Conservation (phyloP, 75 land plant genomes). For the Pinus tabuliformis region DNA sequence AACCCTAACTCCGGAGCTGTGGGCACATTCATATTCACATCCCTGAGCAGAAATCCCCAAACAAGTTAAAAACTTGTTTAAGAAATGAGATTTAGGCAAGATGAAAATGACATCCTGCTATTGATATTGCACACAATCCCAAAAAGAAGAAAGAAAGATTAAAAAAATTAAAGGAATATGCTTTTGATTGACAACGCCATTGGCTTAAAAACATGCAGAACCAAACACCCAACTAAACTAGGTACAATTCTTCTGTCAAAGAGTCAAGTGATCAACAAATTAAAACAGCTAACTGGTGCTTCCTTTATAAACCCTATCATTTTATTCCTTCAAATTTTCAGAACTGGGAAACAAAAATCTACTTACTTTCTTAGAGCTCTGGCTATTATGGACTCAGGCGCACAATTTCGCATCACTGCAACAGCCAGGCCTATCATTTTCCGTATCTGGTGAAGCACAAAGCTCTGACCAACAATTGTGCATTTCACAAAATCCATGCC, state of each 20-base stretch:
- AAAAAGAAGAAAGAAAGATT: neutral
- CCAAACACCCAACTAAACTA: too few relatives aligned
- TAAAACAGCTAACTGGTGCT: neutral
- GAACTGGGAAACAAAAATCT: neutral
- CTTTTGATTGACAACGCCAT: too few relatives aligned
- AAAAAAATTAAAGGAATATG: neutral
- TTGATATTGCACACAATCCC: neutral
- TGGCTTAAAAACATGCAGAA: too few relatives aligned
- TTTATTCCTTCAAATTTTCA: neutral
- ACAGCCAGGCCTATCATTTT: slow-evolving; percentile 96
- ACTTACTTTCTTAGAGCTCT: slow-evolving; percentile 70
- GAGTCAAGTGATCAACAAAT: too few relatives aligned
- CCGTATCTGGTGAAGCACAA: slow-evolving; percentile 97
- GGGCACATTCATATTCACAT: slow-evolving; percentile 72
- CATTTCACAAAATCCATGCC: slow-evolving; percentile 88
- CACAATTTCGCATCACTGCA: slow-evolving; percentile 85
- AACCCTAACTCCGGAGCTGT: slow-evolving; percentile 94
- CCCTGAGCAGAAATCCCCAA: slow-evolving; percentile 39
- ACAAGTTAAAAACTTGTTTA: neutral
- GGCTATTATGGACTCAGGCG: slow-evolving; percentile 73
- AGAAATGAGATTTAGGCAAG: neutral
- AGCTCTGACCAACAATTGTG: slow-evolving; percentile 92
- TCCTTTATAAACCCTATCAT: neutral
- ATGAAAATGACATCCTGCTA: neutral
- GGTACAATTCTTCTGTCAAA: too few relatives aligned